phyloP scores from a whole-genome alignment of 257 asterid species.

The Fraxinus anomala region DNA sequence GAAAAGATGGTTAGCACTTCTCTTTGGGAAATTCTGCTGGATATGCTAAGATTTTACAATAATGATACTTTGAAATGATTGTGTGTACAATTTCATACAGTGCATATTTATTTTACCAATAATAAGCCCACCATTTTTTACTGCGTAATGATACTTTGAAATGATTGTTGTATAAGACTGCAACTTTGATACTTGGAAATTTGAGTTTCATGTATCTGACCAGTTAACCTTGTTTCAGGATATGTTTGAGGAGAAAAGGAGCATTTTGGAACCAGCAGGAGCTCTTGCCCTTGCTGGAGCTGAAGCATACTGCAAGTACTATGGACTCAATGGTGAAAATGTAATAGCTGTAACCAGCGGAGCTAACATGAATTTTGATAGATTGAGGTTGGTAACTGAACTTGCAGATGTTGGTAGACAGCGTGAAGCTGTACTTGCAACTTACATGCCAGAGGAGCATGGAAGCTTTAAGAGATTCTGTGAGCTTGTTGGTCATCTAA shows the following conservation, averaged over 20 bases:
- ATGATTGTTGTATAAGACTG: background rate
- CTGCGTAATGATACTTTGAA: background rate
- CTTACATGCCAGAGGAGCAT: slow-evolving; percentile 74
- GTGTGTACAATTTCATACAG: background rate
- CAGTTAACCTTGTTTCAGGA: slow-evolving; percentile 47
- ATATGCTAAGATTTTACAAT: background rate
- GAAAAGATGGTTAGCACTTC: background rate
- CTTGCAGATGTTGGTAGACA: slow-evolving; percentile 91
- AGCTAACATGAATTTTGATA: slow-evolving; percentile 95
- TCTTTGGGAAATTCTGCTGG: background rate
- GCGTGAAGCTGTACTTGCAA: slow-evolving; percentile 84
- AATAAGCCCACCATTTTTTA: background rate
- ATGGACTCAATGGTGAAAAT: slow-evolving; percentile 72
- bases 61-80: background rate
- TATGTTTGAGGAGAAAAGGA: slow-evolving; percentile 98
- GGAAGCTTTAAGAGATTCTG: slow-evolving; percentile 77
- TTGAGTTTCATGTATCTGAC: slow-evolving; percentile 19
- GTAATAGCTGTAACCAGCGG: slow-evolving; percentile 94
- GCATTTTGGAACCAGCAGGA: slow-evolving; percentile 96
- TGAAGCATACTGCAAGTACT: slow-evolving; percentile 89
- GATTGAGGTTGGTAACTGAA: slow-evolving; percentile 90
- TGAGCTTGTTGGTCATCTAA: slow-evolving; percentile 58
- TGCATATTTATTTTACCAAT: background rate
- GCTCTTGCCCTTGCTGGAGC: slow-evolving; percentile 98
- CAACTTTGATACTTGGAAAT: background rate